Evolutionary conservation across 2,329 filamentous ascomycete genomes (phyloP), one percentile per base, ranked within the genome.

Genomic region (Helotiales sp.): DNA sequence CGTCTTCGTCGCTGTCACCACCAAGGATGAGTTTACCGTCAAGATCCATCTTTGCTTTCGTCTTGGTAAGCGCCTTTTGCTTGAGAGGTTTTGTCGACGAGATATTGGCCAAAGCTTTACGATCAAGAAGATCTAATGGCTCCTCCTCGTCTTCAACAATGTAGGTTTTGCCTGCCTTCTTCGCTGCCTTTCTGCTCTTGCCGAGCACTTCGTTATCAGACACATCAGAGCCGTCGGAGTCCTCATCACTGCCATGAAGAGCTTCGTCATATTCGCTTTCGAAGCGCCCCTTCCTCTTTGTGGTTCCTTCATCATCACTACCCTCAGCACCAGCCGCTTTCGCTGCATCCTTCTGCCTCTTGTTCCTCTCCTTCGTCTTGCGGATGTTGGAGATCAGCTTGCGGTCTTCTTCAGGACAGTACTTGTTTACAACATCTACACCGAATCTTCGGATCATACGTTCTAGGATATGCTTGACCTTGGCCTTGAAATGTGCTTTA

Each of bases 391-490:
- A 82, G 38, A 99, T 88, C 55, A 99, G 80, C 74, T 98, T 99
- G 66, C 86, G 86, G 75, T 97, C 93, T 22, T 85, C 84, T 68
- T 96, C 90, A 2, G 93, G 93, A 58, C 90, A 93, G 72, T 90
- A 81, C 63, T 84, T 84, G 74, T 95, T 90, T 12, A 99, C 84
- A 29, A 85, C 75, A 2, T 93, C 88, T 46, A 89, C 89, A 48
- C 95, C 93, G 70, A 97, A 98, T 56, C 93, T 86, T 48, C 93
- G 86, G 22, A 98, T 89, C 82, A 97, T 91, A 52, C 95, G 86
- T 76, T 99, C 95, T 15, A 99, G 78, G 63, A 99, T 98, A 71
- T 97, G 93, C 84, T 97, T 98, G 66, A 99, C 93, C 79, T 98
- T 99, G 50, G 90, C 88, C 69, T 93, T 91, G 78, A 99, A 95